phyloP scores from a whole-genome alignment of 805 yeast species.

The Teunomyces cretensis region DNA sequence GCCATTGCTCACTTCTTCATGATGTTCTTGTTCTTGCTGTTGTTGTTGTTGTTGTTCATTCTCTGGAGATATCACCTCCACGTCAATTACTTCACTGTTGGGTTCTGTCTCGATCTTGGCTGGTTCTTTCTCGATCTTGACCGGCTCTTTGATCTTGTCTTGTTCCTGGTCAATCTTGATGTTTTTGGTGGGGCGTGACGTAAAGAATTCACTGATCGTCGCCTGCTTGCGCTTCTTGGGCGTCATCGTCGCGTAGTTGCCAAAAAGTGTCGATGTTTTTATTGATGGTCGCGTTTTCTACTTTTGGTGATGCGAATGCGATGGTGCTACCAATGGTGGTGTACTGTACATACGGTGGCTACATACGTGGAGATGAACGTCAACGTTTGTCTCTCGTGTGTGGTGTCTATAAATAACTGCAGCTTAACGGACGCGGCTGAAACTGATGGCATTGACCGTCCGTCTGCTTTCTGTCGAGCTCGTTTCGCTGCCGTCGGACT shows the following conservation, averaged over 20 bases:
- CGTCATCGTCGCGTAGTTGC: neutral
- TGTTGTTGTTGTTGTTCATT: no score
- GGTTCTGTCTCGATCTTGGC: neutral
- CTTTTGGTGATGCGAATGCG: no score
- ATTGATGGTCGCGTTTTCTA: neutral
- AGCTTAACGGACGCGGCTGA: constrained; percentile 19
- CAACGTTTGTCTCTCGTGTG: no score
- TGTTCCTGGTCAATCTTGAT: constrained; percentile 3
- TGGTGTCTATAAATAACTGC: neutral
- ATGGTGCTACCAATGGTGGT: no score
- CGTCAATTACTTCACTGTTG: no score
- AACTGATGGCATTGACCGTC: constrained; percentile 21
- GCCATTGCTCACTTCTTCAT: no score
- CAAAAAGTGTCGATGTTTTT: neutral
- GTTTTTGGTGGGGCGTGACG: neutral
- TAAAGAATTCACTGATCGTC: constrained; percentile 1
- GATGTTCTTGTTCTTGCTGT: no score
- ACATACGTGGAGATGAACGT: no score
- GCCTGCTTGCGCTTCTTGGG: constrained; percentile 4
- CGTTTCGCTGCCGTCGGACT: neutral
- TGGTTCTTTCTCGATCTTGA: neutral
- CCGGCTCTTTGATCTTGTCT: no score
- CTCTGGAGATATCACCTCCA: no score
- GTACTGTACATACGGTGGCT: no score
- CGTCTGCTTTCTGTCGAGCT: constrained; percentile 11